Conservation (phyloP, 2,329 filamentous ascomycete species). For the Epichloe sibirici region DNA sequence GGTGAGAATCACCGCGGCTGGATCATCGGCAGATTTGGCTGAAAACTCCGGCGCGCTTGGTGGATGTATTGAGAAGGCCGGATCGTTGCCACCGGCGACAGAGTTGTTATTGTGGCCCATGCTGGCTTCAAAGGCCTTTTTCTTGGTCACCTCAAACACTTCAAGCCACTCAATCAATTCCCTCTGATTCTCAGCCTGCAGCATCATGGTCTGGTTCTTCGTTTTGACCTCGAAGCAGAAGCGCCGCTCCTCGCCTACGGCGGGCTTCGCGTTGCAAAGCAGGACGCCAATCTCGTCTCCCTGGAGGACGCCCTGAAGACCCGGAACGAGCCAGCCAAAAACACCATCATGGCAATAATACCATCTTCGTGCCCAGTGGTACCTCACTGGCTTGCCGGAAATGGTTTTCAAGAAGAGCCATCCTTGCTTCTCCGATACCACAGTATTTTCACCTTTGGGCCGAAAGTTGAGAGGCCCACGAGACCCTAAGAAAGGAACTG, state of each 20-base stretch:
- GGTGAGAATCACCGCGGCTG: conserved; percentile 42
- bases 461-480: conserved; percentile 55
- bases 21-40: conserved; percentile 59
- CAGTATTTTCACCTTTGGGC: conserved; percentile 35
- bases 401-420: conserved; percentile 80
- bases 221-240: conserved; percentile 99
- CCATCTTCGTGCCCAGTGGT: conserved; percentile 86
- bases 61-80: conserved; percentile 86
- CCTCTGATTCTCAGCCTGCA: conserved; percentile 85
- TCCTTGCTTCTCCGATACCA: conserved; percentile 71
- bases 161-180: conserved; percentile 93
- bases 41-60: conserved; percentile 85
- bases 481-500: conserved; percentile 73
- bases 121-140: conserved; percentile 71
- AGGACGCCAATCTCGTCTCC: conserved; percentile 93
- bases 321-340: conserved; percentile 87
- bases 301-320: conserved; percentile 76
- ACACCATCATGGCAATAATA: conserved; percentile 93
- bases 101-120: conserved; percentile 39
- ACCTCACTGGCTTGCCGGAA: conserved; percentile 77
- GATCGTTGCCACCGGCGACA: conserved; percentile 41
- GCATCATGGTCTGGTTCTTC: conserved; percentile 76
- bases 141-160: conserved; percentile 88
- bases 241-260: conserved; percentile 80
- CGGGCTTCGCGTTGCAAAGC: conserved; percentile 83